Conservation (phyloP, 306 rosid species). For the Malus domestica region ASM211411v1 NC_041797.1:13706001-13706500, state of each 20-base stretch:
- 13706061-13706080: neutral
- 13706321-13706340: slow-evolving; percentile 53
- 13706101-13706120: neutral
- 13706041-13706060: neutral
- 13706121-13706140: neutral
- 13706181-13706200: slow-evolving; percentile 89
- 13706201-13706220: slow-evolving; percentile 83
- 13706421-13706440: slow-evolving; percentile 98
- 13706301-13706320: slow-evolving; percentile 99
- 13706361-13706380: slow-evolving; percentile 17
- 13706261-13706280: slow-evolving; percentile 98
- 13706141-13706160: slow-evolving; percentile 6
- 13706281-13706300: slow-evolving; percentile 88
- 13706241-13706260: slow-evolving; percentile 83
- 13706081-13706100: neutral
- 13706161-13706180: slow-evolving; percentile 26
- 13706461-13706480: slow-evolving; percentile 99
- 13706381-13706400: slow-evolving; percentile 63
- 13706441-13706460: slow-evolving; percentile 98
- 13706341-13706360: slow-evolving; percentile 24
- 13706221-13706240: slow-evolving; percentile 93
- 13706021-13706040: neutral
- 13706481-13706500: slow-evolving; percentile 95
- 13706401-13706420: slow-evolving; percentile 95
- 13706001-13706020: neutral